Evolutionary conservation across 2,329 filamentous ascomycete genomes (phyloP).

Genomic region (Iodosphaeria phyllophila): DNA sequence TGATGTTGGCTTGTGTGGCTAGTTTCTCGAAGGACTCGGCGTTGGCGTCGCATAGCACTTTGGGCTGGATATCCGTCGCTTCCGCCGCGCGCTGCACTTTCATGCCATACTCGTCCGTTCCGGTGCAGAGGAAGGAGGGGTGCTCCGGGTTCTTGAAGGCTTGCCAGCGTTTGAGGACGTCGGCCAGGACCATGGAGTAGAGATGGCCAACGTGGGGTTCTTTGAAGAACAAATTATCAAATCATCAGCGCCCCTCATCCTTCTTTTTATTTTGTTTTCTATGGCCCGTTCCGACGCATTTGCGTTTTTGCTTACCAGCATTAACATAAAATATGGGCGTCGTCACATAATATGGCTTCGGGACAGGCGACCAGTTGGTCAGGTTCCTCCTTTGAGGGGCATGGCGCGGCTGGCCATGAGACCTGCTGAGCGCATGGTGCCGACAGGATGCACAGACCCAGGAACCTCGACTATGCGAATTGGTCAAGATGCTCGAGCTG

Average conservation of each 20-base stretch:
- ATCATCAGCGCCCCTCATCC: not conserved
- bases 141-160: conserved; percentile 46
- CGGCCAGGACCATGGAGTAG: conserved; percentile 79
- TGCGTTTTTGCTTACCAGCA: conserved; percentile 38
- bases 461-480: too few relatives aligned
- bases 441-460: conserved; percentile 1
- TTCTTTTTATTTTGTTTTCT: too few relatives aligned
- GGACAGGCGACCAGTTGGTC: conserved; percentile 32
- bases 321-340: conserved; percentile 99
- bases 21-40: conserved; percentile 63
- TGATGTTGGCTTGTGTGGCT: conserved; percentile 48
- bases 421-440: too few relatives aligned
- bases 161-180: conserved; percentile 87
- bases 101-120: conserved; percentile 94
- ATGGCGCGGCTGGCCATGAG: not conserved
- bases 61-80: conserved; percentile 50
- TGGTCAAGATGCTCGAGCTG: too few relatives aligned
- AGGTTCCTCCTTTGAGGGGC: conserved; percentile 1
- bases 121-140: conserved; percentile 61
- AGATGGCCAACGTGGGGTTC: conserved; percentile 90
- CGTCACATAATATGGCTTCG: conserved; percentile 91
- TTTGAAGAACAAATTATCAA: conserved; percentile 18
- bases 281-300: too few relatives aligned
- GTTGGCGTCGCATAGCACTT: conserved; percentile 77
- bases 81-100: conserved; percentile 83